Base-by-base conservation (phyloP, 73 alveolate genomes). In the Paramecium bursaria region DNA sequence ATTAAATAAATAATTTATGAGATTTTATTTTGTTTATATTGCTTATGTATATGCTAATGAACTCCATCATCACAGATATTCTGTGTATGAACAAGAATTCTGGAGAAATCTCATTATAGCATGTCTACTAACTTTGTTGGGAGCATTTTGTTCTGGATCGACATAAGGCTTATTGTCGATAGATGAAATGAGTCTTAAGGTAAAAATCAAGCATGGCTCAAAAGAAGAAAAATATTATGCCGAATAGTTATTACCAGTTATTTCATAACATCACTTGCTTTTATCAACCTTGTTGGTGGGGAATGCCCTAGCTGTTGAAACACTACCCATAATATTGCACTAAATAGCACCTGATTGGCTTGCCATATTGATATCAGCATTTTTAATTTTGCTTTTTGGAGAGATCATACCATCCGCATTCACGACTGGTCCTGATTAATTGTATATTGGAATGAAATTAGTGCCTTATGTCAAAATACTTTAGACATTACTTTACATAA, bases 381-480 rank as follows among this genome's bases (percentile, higher is more conserved):
- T 96, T 3, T 92, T 94, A 6, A 88, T 94, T 19, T 80, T 96
- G 46, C 87, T 95, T 46, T 91, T 96, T 35, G 98, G 99, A n/a
- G 99, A 96, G 74, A 94, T 96, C 31, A 96, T 96, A 48, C 99
- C 99, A 22, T 95, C 95, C 35, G 98, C 99, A 30, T 90, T 93
- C 30, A 94, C 99, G 51, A 96, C 99, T 19, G 99, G 99, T 39
- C 99, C 99, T 11, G 80, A 80, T 35, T 94, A 96, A 93, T 88
- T 96, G 85, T 85, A 86, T 51, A 96, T 96, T n/a, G 99, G 98
- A 11, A 86, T 96, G 53, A 86, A 75, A 22, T 74, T 92, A 52
- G 95, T 98, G 1, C 98, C 99, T 27, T 75, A 50, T 17, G 76
- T 53, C 9, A 79, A 73, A 35, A 30, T 79, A 4, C 14, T 79